Evolutionary conservation across 139 green algal species (phyloP).

Genomic region (Closterium sp.): DNA sequence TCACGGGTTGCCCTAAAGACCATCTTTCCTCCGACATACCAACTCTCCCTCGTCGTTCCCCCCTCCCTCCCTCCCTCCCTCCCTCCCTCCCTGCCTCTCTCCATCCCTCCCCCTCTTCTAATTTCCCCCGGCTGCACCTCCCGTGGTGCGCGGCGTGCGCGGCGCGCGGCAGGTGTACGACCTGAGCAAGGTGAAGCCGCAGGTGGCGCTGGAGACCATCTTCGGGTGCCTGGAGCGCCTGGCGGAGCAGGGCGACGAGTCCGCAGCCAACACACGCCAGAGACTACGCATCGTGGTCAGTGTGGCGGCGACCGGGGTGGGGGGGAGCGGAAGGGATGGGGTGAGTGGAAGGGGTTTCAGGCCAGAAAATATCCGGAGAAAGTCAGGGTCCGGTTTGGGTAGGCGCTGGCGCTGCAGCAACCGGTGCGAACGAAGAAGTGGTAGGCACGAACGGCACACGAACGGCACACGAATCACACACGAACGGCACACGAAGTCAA

Average conservation of each 20-base stretch:
- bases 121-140: background rate
- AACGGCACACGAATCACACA: too few species aligned
- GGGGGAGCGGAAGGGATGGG: background rate
- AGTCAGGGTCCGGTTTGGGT: too few species aligned
- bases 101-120: too few species aligned
- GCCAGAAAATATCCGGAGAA: too few species aligned
- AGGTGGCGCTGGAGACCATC: background rate
- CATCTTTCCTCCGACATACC: too few species aligned
- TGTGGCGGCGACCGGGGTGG: background rate
- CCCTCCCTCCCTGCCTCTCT: background rate
- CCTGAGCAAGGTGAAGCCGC: conserved; percentile 9
- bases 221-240: conserved; percentile 5
- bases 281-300: conserved; percentile 20
- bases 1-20: too few species aligned
- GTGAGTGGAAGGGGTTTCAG: background rate
- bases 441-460: too few species aligned
- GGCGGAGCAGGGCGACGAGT: conserved; percentile 1
- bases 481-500: too few species aligned
- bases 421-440: too few species aligned
- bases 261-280: background rate
- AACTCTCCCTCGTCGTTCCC: too few species aligned
- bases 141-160: background rate
- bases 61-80: background rate
- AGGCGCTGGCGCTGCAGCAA: too few species aligned
- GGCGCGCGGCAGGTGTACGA: conserved; percentile 12